Base-by-base conservation (phyloP, 108 stramenopile genomes). In the Aurantiochytrium sp. region DNA sequence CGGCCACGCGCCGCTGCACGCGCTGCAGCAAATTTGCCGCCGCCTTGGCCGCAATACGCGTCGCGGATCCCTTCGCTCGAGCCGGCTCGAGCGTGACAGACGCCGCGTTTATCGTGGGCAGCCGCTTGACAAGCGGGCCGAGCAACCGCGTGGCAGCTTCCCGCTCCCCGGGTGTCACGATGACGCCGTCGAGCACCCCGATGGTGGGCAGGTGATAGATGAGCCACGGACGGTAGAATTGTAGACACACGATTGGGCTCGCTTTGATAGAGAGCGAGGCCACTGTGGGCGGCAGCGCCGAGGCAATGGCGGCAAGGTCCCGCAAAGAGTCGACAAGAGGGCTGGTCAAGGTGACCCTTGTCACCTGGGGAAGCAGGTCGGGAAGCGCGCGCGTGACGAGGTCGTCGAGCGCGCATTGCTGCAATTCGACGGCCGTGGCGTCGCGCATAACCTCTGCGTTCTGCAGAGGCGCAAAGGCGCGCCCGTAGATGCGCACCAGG, bases 151-250 rank as follows among this genome's bases (percentile, higher is more conserved):
- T 48, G 0, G 73, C 73, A 19, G 73, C 73, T 21, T 41, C 39
- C 0, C 73, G 73, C 73, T 81, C 73, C 39, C 42, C 45, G 0
- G 39, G 73, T 24, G 73, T 81, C 12, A 81, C 3, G 10, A 81
- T 12, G 12, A 81, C 73, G 39, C 73, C 73, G 24, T 81, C 73
- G 45, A 81, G 73, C 0, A 81, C 45, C 6, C 39, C 19, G 6
- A 48, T 24, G 21, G n/a, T 41, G 6, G 39, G 39, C 73, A 81
- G 24, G 39, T 81, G 73, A 2, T 22, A 48, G 19, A 81, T 48
- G 73, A 81, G 73, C 73, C 73, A 81, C 8, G 73, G 73, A 15
- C 73, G 36, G 45, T 81, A 81, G 32, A 81, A 81, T 81, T 81
- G 73, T 24, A 48, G 6, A 27, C 42, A 42, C 39, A 48, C 45